Percentiles rank a stretch among this genome's conserved stretches.
Evolutionary conservation across 2,329 filamentous ascomycete genomes (phyloP).

Genomic region (Cordyceps pruinosa): DNA sequence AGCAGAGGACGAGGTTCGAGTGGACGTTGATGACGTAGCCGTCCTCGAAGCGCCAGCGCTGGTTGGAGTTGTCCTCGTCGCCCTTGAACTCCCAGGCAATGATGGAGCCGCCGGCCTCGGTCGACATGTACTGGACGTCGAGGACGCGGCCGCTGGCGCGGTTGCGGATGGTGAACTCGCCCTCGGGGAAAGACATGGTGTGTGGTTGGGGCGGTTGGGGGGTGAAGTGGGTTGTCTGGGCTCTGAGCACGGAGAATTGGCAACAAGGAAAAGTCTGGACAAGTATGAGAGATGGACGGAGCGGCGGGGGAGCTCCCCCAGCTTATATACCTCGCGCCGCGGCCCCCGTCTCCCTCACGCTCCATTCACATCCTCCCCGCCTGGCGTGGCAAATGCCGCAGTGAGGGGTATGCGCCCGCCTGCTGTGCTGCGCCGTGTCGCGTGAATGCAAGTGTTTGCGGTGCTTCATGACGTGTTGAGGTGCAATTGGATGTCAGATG

Average conservation of each 20-base stretch:
- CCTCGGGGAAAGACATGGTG: constrained; percentile 3
- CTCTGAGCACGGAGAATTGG: neutral
- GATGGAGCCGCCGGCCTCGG: neutral
- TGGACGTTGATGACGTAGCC: neutral
- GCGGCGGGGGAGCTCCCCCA: neutral
- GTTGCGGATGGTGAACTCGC: constrained; percentile 1
- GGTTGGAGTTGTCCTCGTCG: constrained; percentile 1
- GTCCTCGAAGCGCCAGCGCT: neutral
- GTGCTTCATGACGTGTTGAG: neutral
- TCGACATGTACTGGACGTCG: neutral
- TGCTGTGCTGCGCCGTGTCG: neutral
- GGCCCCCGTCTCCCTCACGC: neutral
- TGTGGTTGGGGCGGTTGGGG: neutral
- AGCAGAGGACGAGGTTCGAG: neutral
- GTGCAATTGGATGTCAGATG: neutral
- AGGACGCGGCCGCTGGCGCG: neutral
- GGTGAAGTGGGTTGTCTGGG: neutral
- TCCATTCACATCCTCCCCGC: neutral
- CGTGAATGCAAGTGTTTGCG: neutral
- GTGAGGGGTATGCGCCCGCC: neutral
- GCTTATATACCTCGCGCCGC: neutral
- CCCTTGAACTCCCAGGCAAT: neutral
- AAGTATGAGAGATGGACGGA: neutral
- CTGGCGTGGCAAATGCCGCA: neutral
- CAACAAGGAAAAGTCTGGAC: neutral